These are phyloP conservation scores for Penicillium sp. DNA, from an alignment of 2,329 filamentous ascomycete genomes.

Conservation along the genomic window DNA sequence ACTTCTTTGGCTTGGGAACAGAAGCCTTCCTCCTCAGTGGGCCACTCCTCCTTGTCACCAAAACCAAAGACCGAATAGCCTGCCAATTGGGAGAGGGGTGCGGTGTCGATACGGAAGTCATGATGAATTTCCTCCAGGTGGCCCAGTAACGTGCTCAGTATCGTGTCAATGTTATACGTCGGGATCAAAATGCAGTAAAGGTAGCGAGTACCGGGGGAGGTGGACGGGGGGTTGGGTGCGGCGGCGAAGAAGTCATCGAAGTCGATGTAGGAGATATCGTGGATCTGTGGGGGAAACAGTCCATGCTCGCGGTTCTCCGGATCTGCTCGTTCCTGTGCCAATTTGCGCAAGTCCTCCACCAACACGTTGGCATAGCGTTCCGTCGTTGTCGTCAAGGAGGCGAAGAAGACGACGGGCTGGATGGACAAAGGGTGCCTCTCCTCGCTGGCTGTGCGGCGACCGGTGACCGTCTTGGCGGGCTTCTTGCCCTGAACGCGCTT, in stretches of 20 bases:
- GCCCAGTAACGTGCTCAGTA: constrained; percentile 82
- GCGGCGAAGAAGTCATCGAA: constrained; percentile 90
- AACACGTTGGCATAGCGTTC: constrained; percentile 71
- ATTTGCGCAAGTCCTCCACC: constrained; percentile 55
- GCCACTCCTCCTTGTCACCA: constrained; percentile 89
- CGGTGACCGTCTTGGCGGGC: constrained; percentile 31
- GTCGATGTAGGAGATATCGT: constrained; percentile 83
- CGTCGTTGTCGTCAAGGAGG: constrained; percentile 82
- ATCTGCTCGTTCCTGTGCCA: constrained; percentile 32
- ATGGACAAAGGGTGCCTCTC: constrained; percentile 29
- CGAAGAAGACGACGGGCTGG: constrained; percentile 83
- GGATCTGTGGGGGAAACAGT: constrained; percentile 62
- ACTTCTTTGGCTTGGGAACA: constrained; percentile 89
- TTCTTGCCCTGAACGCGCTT: constrained; percentile 40
- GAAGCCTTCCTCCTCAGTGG: constrained; percentile 84
- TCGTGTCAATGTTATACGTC: constrained; percentile 93
- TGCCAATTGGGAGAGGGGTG: constrained; percentile 71
- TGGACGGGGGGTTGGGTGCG: constrained; percentile 63
- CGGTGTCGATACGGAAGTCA: constrained; percentile 94
- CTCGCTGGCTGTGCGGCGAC: constrained; percentile 22
- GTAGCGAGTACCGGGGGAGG: constrained; percentile 55
- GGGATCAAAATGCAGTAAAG: constrained; percentile 86
- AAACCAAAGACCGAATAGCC: constrained; percentile 95
- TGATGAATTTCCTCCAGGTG: constrained; percentile 91
- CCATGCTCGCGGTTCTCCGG: constrained; percentile 30